Evolutionary conservation across 1,284 basidiomycete species (phyloP), one percentile per base, ranked within the genome.

Genomic region (Ganoderma multipileum): DNA sequence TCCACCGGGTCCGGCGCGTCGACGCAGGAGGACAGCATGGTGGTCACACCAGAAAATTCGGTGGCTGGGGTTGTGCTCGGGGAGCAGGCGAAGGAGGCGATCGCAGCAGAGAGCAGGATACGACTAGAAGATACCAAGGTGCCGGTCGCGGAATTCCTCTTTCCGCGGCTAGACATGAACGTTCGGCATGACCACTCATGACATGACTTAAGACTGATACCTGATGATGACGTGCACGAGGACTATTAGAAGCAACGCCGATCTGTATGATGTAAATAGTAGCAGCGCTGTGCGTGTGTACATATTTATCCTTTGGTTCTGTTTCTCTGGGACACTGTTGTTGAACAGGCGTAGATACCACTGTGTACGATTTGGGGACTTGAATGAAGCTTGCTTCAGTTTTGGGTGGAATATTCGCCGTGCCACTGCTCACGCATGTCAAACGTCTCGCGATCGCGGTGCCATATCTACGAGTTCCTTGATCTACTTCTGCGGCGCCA

Each of bases 21-120:
- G 7, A 57, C 66, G 5, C 55, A 52, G 23, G 61, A 61, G 23
- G 47, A 61, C 42, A 67, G 66, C 39, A 38, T 67, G 61, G 44
- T 67, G 26, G 61, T 63, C 14, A 67, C 66, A 0, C 66, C 66
- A 8, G 66, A 63, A 41, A 28, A 54, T 16, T 62, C 66, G 7
- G 54, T 38, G 8, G 42, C 39, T 16, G 38, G 64, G n/a, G 41
- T 47, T 8, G 59, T 23, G 39, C 11, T 58, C 12, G 42, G 28
- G 16, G 47, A 59, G 20, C 26, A 65, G 33, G 47, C 38, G 39
- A 28, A 65, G 44, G 44, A 65, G n/a, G 64, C 16, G 39, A 14
- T 41, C 54, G 47, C 47, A 23, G 47, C 47, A 11, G 55, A 47
- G 23, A 23, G 23, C 52, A 30, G 52, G 26, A 55, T 55, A 33